Evolutionary conservation across 169 alveolate species (phyloP), one percentile per base, ranked within the genome.

Genomic region (Plasmodium coatneyi): DNA sequence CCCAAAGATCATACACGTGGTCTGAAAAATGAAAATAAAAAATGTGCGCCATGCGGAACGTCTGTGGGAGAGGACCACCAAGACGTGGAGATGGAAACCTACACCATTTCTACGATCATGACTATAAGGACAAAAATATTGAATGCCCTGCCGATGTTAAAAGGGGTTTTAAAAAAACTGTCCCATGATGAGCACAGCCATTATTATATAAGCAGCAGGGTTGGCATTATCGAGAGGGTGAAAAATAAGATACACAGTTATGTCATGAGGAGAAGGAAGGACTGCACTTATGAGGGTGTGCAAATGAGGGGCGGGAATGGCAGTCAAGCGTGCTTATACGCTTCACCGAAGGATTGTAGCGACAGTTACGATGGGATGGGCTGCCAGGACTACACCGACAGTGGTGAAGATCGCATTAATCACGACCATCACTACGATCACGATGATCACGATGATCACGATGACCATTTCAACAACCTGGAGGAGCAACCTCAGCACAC

Each of bases 1-100:
- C 3, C 34, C 9, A 80, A 28, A 70, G 82, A 71, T 72, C 22
- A 10, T 16, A 7, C 39, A 39, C 10, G 0, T 30, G 12, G 72
- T 36, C 1, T 4, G 3, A 60, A 54, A 28, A 9, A 5, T n/a
- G 39, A 12, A 34, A 60, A 80, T 80, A 22, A 25, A 28, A 34
- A 80, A 90, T 16, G n/a, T 9, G 28, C n/a, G 6, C 22, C 74
- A 49, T 22, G 74, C 72, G 19, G 1, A 14, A 34, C 71, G 82
- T 16, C 4, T 2, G 41, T 14, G 34, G 52, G 6, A n/a, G 92
- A 34, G 25, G 76, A 25, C 3, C 5, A 39, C 36, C 80, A 80
- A 22, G 70, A 91, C 43, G 74, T 91, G n/a, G 95, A 91, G 74
- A 91, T 91, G 95, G 92, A 80, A 54, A 82, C 92, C 52, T 91